Percentiles rank a stretch among this genome's conserved stretches.
phyloP scores from a whole-genome alignment of 192 early-diverging fungal genomes.

The Backusella tarrabulga region DNA sequence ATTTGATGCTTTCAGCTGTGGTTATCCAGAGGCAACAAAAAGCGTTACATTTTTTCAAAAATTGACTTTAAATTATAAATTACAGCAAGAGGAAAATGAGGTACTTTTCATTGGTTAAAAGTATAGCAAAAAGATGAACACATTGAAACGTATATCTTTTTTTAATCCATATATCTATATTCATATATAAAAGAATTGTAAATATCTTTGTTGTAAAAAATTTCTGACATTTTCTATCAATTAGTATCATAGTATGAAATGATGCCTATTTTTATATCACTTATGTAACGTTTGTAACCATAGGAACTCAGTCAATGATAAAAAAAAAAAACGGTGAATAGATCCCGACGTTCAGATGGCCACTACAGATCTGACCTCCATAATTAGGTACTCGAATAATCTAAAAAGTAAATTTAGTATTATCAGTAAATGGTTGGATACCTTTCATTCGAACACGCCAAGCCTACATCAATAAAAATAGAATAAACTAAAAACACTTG shows the following conservation, averaged over 20 bases:
- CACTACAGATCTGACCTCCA: background rate
- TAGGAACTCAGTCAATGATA: background rate
- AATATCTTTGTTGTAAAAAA: no score
- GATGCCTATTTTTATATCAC: background rate
- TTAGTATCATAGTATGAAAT: background rate
- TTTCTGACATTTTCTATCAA: background rate
- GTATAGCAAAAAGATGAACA: background rate
- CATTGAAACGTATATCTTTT: no score
- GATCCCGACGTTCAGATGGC: background rate
- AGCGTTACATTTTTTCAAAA: background rate
- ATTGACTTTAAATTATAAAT: conserved; percentile 1
- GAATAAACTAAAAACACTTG: background rate
- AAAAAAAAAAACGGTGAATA: background rate
- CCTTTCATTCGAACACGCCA: background rate
- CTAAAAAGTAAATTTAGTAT: background rate
- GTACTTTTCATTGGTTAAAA: background rate
- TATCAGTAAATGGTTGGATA: background rate
- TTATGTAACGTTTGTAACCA: background rate
- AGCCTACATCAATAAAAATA: background rate
- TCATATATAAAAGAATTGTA: no score
- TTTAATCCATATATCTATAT: no score
- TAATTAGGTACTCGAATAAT: background rate
- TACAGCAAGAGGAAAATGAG: background rate
- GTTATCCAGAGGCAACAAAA: background rate
- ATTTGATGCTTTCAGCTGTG: background rate